Percentiles rank a stretch among this genome's conserved stretches.
These are phyloP conservation scores for Eragrostis tef DNA, from an alignment of 202 grass and related monocot genomes.

Conservation along the genomic window DNA sequence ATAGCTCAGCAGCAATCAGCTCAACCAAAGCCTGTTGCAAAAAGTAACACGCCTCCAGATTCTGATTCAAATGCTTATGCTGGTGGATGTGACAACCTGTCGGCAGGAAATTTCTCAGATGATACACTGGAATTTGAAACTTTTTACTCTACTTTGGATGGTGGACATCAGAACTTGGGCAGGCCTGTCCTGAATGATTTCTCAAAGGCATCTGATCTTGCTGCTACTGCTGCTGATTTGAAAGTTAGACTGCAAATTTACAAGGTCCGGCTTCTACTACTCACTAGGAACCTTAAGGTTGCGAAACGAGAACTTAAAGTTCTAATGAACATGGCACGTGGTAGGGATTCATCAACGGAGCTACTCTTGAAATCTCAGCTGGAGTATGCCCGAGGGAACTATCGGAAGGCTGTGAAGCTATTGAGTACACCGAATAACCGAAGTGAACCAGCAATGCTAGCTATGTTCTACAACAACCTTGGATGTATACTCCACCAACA, in stretches of 20 bases:
- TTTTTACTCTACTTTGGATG: slow-evolving; percentile 78
- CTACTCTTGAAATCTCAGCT: slow-evolving; percentile 93
- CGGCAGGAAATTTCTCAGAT: slow-evolving; percentile 69
- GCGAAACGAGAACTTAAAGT: slow-evolving; percentile 97
- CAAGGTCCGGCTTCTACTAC: slow-evolving; percentile 84
- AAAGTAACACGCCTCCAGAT: slow-evolving; percentile 63
- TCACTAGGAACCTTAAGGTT: slow-evolving; percentile 87
- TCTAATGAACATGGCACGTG: slow-evolving; percentile 94
- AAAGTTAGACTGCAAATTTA: slow-evolving; percentile 92
- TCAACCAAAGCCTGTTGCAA: slow-evolving; percentile 60
- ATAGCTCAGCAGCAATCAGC: slow-evolving; percentile 59
- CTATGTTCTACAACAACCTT: slow-evolving; percentile 92
- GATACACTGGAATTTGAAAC: slow-evolving; percentile 84
- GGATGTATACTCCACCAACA: slow-evolving; percentile 95
- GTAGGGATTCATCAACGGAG: slow-evolving; percentile 89
- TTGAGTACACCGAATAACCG: slow-evolving; percentile 80
- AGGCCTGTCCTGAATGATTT: slow-evolving; percentile 68
- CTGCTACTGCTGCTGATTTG: slow-evolving; percentile 79
- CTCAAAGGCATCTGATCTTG: slow-evolving; percentile 72
- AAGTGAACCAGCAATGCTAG: slow-evolving; percentile 66
- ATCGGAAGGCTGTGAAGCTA: slow-evolving; percentile 91
- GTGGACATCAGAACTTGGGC: slow-evolving; percentile 63
- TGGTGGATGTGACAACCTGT: slow-evolving; percentile 65
- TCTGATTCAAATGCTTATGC: slow-evolving; percentile 64
- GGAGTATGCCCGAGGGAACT: slow-evolving; percentile 92